phyloP scores from a whole-genome alignment of 2,329 filamentous ascomycete species.

The Pseudopyrenochaeta lycopersici region DNA sequence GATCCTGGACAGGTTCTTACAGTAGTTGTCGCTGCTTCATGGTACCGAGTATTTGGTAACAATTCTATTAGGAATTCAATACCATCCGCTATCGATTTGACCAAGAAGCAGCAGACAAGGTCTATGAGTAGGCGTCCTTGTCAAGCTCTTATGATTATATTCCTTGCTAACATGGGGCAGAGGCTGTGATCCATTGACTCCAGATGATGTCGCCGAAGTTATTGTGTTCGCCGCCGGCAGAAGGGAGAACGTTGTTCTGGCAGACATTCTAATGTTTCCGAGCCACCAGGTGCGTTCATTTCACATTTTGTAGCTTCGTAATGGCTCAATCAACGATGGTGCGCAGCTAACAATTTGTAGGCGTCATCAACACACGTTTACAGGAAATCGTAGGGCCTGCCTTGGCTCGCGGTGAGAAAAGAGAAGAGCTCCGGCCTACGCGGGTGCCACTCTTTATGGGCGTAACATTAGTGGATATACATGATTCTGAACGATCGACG shows the following conservation, averaged over 20 bases:
- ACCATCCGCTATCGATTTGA: constrained; percentile 85
- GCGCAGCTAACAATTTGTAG: background rate
- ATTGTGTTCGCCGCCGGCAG: constrained; percentile 83
- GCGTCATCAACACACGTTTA: background rate
- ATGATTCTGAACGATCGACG: too few relatives aligned
- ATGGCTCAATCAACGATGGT: background rate
- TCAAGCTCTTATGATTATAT: background rate
- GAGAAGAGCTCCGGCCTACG: too few relatives aligned
- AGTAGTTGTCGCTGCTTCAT: constrained; percentile 13
- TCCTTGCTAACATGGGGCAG: constrained; percentile 16
- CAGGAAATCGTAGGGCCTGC: constrained; percentile 40
- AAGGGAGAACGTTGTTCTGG: constrained; percentile 85
- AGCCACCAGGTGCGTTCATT: constrained; percentile 74
- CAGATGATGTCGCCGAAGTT: constrained; percentile 88
- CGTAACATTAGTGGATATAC: too few relatives aligned
- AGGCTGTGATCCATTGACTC: constrained; percentile 77
- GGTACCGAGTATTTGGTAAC: background rate
- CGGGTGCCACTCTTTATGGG: too few relatives aligned
- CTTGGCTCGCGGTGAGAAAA: too few relatives aligned
- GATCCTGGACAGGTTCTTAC: constrained; percentile 93
- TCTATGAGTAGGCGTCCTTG: constrained; percentile 68
- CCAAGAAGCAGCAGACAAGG: constrained; percentile 83
- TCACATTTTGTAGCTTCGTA: constrained; percentile 32
- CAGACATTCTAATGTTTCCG: constrained; percentile 83
- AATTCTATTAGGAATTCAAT: constrained; percentile 70